A percentile compares a stretch with the other conserved stretches of the same genome.
Conservation (phyloP, 192 early-diverging fungal genomes). For the Podochytrium sp. region DNA sequence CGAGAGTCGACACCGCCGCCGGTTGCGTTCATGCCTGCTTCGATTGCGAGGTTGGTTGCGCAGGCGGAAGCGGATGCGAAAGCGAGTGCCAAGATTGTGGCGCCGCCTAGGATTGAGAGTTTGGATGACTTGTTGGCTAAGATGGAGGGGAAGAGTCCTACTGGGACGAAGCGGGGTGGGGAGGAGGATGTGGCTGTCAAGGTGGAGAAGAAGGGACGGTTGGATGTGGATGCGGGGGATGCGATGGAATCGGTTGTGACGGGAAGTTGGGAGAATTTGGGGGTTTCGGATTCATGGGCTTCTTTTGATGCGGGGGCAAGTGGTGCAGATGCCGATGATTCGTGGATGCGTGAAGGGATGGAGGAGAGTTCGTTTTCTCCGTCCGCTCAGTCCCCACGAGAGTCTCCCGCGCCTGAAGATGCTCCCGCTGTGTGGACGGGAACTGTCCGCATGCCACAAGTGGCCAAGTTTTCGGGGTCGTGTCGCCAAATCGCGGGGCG, state of each 20-base stretch:
- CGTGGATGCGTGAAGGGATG: constrained; percentile 4
- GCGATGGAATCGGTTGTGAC: not conserved
- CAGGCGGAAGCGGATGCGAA: constrained; percentile 8
- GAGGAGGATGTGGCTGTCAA: not conserved
- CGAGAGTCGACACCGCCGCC: not conserved
- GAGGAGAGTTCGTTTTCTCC: not conserved
- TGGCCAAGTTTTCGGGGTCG: constrained; percentile 58
- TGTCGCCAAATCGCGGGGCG: constrained; percentile 68
- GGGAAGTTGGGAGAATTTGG: constrained; percentile 10
- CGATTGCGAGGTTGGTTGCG: constrained; percentile 13
- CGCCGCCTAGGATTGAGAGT: not conserved
- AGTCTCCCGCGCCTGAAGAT: constrained; percentile 14
- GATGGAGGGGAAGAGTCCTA: constrained; percentile 11
- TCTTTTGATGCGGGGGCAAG: not conserved
- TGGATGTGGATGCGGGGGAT: not conserved
- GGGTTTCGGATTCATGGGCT: constrained; percentile 7
- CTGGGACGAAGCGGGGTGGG: not conserved
- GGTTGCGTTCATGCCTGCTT: not conserved
- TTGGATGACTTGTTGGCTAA: constrained; percentile 29
- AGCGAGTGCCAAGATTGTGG: not conserved
- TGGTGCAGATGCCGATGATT: not conserved
- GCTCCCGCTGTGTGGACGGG: constrained; percentile 62
- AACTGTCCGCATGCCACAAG: constrained; percentile 64
- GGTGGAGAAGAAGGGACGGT: not conserved
- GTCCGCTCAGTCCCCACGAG: constrained; percentile 29